Conservation (phyloP, 1,284 basidiomycete genomes). For the Boletus holoroseus region DNA sequence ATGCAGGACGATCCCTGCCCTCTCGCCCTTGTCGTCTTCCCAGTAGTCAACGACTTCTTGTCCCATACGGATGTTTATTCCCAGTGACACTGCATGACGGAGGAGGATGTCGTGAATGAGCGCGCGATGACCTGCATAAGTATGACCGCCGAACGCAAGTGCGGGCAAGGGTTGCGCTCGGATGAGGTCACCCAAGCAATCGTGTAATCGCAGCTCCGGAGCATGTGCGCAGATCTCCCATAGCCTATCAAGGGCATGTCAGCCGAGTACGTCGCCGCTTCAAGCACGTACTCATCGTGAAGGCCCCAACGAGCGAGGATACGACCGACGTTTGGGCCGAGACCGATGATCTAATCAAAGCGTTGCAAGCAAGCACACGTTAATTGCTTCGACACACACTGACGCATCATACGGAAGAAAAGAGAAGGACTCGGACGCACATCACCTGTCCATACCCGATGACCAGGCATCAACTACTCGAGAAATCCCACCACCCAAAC, state of each 20-base stretch:
- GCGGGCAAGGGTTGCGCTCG: conserved; percentile 20
- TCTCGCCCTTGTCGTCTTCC: conserved; percentile 19
- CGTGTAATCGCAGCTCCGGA: conserved; percentile 18
- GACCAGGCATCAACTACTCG: background rate
- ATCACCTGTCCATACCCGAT: conserved; percentile 6
- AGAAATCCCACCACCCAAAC: background rate
- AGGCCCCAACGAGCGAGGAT: conserved; percentile 26
- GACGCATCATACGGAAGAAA: background rate
- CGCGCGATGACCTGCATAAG: conserved; percentile 28
- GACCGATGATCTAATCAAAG: conserved; percentile 8
- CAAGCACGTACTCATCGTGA: conserved; percentile 17
- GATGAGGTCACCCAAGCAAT: conserved; percentile 23
- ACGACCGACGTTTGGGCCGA: conserved; percentile 18
- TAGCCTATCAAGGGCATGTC: conserved; percentile 13
- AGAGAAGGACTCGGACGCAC: conserved; percentile 1
- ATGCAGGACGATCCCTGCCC: conserved; percentile 23
- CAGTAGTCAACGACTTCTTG: conserved; percentile 26
- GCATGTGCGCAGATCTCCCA: conserved; percentile 23
- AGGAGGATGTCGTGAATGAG: conserved; percentile 24
- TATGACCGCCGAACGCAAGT: conserved; percentile 17
- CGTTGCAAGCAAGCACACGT: background rate
- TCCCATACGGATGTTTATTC: conserved; percentile 26
- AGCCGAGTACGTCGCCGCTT: background rate
- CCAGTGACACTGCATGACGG: conserved; percentile 25
- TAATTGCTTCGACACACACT: background rate